Conservation (phyloP, 2,329 filamentous ascomycete species). For the Colletotrichum scovillei region DNA sequence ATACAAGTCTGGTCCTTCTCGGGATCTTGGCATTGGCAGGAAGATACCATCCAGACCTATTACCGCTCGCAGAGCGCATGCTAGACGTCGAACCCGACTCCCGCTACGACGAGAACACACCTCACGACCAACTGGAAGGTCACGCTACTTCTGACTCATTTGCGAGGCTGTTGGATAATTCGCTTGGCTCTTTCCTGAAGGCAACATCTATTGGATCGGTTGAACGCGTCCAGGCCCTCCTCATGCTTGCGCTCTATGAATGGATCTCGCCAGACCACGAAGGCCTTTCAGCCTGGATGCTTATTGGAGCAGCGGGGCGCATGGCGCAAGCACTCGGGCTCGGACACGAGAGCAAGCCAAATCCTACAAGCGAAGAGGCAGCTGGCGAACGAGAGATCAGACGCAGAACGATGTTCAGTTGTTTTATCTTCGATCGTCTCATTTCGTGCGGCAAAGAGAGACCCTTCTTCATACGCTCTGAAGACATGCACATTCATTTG, state of each 20-base stretch:
- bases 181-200: slow-evolving; percentile 57
- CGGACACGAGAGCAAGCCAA: slow-evolving; percentile 62
- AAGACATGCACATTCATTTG: slow-evolving; percentile 72
- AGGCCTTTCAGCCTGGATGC: slow-evolving; percentile 73
- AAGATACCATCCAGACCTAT: slow-evolving; percentile 68
- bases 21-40: slow-evolving; percentile 76
- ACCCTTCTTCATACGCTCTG: slow-evolving; percentile 67
- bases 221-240: slow-evolving; percentile 72
- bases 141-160: slow-evolving; percentile 72
- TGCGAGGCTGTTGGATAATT: slow-evolving; percentile 66
- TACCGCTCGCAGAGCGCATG: slow-evolving; percentile 28
- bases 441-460: slow-evolving; percentile 74
- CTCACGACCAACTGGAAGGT: slow-evolving; percentile 38
- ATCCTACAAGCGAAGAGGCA: slow-evolving; percentile 32
- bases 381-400: slow-evolving; percentile 64
- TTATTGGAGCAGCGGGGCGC: slow-evolving; percentile 71
- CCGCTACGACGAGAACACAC: slow-evolving; percentile 39
- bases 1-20: slow-evolving; percentile 67
- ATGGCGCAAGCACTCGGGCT: slow-evolving; percentile 72
- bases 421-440: slow-evolving; percentile 77
- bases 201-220: slow-evolving; percentile 64
- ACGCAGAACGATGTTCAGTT: slow-evolving; percentile 79
- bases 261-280: slow-evolving; percentile 70
- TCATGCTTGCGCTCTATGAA: slow-evolving; percentile 79
- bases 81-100: neutral